Base-by-base conservation (phyloP, 352 stramenopile species). In the Phytophthora tentaculata region DNA sequence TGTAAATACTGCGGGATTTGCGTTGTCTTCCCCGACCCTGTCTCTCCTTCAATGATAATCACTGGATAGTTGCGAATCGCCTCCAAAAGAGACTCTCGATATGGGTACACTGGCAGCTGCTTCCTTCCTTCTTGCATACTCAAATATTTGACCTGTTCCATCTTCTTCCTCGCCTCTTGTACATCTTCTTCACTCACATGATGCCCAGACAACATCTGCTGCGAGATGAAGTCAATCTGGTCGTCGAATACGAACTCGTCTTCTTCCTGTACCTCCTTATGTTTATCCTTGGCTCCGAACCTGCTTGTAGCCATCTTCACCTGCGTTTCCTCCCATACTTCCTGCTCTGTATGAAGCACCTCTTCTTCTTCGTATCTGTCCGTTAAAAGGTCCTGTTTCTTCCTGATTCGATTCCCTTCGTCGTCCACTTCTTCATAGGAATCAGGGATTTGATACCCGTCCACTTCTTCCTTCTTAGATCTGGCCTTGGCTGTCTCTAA, bases 171-270 rank as follows among this genome's bases (percentile, higher is more conserved):
- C 1, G 84, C 81, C 16, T 91, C 74, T 23, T 93, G 68, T 14
- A 91, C 88, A 22, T 96, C 84, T 44, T 94, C 71, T 9, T 94
- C 84, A 43, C 80, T 93, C n/a, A 95, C 81, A 62, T 95, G 86
- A 56, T 95, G 84, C 1, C 89, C 90, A 6, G 90, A 73, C 16
- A 97, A 69, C 67, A 98, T 89, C 48, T 97, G 83, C 61, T 95
- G 77, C 37, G 90, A 97, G 39, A 99, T 98, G 71, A 99, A 99
- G 70, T 99, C 97, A 71, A 99, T 99, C 70, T 98, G 86, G 77
- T 99, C 97, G 62, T 99, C 97, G 73, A 99, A 98, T 4, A 99
- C 89, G 45, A 99, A 94, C 49, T 99, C 97, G 53, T 98, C 98
- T 65, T 98, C 86, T 22, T 97, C 85, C 22, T 93, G 69, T 2